phyloP scores from a whole-genome alignment of 2,329 filamentous ascomycete genomes.

The Aureobasidium melanogenum region DNA sequence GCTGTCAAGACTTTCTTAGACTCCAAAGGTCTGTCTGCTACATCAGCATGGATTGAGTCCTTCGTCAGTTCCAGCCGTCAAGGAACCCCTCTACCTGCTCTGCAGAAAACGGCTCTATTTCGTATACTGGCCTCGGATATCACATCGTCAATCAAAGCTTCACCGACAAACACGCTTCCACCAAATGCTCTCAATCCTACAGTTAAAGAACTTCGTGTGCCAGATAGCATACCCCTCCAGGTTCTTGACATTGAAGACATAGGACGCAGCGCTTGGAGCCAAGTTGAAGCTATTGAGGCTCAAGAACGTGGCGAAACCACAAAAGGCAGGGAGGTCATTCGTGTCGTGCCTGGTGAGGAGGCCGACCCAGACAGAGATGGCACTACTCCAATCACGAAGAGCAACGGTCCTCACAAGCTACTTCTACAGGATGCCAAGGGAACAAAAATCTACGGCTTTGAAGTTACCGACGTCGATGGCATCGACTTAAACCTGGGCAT shows the following conservation, averaged over 20 bases:
- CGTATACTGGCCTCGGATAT: conserved; percentile 74
- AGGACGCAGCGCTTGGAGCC: conserved; percentile 69
- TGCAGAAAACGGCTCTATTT: conserved; percentile 71
- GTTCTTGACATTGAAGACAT: conserved; percentile 83
- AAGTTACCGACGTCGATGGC: conserved; percentile 57
- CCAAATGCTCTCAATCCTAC: conserved; percentile 44
- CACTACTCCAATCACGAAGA: conserved; percentile 20
- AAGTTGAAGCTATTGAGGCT: conserved; percentile 73
- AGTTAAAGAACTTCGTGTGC: conserved; percentile 48
- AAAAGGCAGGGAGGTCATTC: conserved; percentile 71
- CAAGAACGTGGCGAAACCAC: conserved; percentile 64
- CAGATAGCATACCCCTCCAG: conserved; percentile 63
- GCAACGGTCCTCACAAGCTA: conserved; percentile 62
- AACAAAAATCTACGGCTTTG: conserved; percentile 60
- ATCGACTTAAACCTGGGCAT: conserved; percentile 60
- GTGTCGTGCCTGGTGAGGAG: conserved; percentile 51
- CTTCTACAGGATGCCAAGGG: conserved; percentile 73
- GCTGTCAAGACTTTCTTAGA: conserved; percentile 36
- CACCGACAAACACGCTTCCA: conserved; percentile 45
- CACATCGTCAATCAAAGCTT: conserved; percentile 45
- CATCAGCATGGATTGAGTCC: conserved; percentile 51
- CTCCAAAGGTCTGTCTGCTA: conserved; percentile 48
- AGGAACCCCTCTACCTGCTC: conserved; percentile 55
- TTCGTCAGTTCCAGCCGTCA: conserved; percentile 50
- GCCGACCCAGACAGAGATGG: conserved; percentile 27